These are phyloP conservation scores for Ricinus communis DNA, from an alignment of 345 rosid genomes.

Conservation along the genomic window DNA sequence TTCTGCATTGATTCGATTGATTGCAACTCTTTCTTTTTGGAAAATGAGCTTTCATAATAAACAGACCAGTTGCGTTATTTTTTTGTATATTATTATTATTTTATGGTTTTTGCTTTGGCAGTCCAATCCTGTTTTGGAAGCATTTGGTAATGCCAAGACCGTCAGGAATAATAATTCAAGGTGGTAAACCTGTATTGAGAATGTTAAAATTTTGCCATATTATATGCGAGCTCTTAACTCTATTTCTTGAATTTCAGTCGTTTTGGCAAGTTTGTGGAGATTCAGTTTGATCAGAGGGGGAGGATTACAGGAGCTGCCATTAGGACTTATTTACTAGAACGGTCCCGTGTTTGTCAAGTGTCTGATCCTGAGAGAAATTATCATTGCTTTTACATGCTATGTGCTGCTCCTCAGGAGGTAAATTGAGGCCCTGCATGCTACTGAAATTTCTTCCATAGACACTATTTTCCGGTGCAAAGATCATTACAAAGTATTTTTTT, in stretches of 20 bases:
- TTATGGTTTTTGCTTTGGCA: constrained; percentile 42
- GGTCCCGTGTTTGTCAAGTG: constrained; percentile 98
- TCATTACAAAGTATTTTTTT: neutral
- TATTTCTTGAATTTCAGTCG: constrained; percentile 53
- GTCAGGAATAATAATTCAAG: constrained; percentile 96
- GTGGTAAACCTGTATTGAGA: constrained; percentile 34
- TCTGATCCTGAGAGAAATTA: constrained; percentile 99
- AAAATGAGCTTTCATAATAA: constrained; percentile 9
- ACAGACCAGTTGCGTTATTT: neutral
- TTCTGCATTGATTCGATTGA: constrained; percentile 10
- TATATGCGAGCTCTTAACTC: constrained; percentile 10
- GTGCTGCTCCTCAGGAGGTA: constrained; percentile 94
- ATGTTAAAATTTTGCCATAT: constrained; percentile 7
- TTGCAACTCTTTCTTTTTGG: constrained; percentile 5
- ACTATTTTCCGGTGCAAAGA: neutral
- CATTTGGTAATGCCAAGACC: constrained; percentile 98
- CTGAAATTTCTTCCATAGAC: neutral
- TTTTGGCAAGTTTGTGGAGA: constrained; percentile 99
- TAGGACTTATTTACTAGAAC: constrained; percentile 92
- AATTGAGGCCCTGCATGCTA: neutral
- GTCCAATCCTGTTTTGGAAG: constrained; percentile 99
- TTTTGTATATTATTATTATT: no score
- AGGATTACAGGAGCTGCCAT: constrained; percentile 98
- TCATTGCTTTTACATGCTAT: constrained; percentile 99
- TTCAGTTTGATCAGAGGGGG: constrained; percentile 83